Evolutionary conservation across 495 filamentous ascomycete species (phyloP), one percentile per base, ranked within the genome.

Genomic region (Xylaria nigripes): DNA sequence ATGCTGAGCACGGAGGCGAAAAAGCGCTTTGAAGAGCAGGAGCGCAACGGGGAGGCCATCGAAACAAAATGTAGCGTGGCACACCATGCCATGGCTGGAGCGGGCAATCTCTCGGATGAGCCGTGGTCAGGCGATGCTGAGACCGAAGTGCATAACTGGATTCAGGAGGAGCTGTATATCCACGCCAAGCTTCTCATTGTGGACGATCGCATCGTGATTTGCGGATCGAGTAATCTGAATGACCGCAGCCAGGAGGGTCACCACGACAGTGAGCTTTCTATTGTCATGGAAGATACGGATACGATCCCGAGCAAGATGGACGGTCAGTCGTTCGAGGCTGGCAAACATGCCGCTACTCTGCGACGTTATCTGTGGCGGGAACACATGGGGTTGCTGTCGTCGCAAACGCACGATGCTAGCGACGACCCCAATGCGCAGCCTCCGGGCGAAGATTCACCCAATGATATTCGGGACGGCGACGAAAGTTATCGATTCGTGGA

Each of bases 141-240:
- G 53, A 77, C 77, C 13, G 92, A 96, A 62, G 83, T 86, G 57
- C 80, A 86, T 22, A 89, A 93, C 59, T 89, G 95, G 71, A 82
- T 96, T 45, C 91, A 96, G 62, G 92, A 98, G 66, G 90, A 98
- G 72, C 77, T 96, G 0, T 98, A 96, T 59, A 81, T 96, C 34
- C 92, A 98, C 64, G 86, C 82, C 36, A 96, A 96, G 69, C 76
- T 93, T 29, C 77, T 88, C 54, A 95, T 95, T 57, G 87, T 83
- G 13, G 90, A 96, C 62, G 89, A 96, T 63, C 76, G 80, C 34
- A 77, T 86, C 34, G 84, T 83, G 22, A 85, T 96, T 51, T 95
- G 91, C 64, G 92, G 92, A 15, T 86, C 81, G 49, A 85, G 86
- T 38, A 96, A 98, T 67, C 81, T 98, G 67, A 96, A 98, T 61